Evolutionary conservation across 23 red algal genomes (phyloP).

Genomic region (Chondrus crispus): DNA sequence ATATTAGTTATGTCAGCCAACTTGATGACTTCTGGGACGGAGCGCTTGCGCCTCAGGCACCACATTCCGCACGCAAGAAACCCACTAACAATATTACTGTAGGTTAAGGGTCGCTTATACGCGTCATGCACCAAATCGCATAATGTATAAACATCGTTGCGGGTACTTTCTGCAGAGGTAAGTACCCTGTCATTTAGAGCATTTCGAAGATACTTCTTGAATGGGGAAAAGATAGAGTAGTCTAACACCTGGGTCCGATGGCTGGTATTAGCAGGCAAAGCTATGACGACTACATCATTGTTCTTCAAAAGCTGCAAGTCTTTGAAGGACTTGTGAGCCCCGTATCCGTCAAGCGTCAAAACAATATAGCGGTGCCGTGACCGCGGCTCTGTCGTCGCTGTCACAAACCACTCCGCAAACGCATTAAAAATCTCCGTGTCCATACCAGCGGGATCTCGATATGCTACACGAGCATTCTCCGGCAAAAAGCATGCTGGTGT

Average conservation of each 20-base stretch:
- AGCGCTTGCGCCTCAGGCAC: neutral
- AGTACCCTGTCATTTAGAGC: neutral
- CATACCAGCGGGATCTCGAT: neutral
- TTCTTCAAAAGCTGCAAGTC: neutral
- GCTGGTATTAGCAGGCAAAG: neutral
- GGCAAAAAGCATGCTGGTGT: neutral
- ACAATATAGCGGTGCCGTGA: neutral
- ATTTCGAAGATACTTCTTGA: neutral
- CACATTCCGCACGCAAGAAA: neutral
- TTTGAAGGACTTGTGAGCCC: neutral
- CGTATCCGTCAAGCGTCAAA: neutral
- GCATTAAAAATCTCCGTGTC: neutral
- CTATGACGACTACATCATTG: neutral
- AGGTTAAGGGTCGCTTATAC: neutral
- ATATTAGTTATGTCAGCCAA: neutral
- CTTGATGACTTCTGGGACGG: neutral
- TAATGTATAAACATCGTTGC: constrained; percentile 13
- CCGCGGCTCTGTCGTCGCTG: neutral
- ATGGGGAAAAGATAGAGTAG: constrained; percentile 24
- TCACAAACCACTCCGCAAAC: neutral
- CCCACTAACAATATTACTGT: neutral
- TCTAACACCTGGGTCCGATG: constrained; percentile 11
- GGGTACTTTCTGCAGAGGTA: neutral
- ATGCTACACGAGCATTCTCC: neutral
- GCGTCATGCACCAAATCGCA: neutral